Base-by-base conservation (phyloP, 2,329 filamentous ascomycete species). In the Aspergillus uvarum region DNA sequence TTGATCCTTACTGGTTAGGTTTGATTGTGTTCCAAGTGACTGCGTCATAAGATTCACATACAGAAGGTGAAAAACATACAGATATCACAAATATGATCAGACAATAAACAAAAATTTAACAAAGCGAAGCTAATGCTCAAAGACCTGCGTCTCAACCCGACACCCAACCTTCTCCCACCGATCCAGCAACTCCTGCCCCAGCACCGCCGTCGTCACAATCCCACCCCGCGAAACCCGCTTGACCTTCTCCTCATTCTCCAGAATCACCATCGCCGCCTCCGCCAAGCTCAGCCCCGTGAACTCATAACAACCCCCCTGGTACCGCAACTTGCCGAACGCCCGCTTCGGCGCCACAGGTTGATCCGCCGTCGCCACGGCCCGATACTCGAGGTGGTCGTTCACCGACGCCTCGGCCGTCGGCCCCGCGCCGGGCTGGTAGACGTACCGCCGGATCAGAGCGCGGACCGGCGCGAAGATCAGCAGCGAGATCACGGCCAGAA, bases 381-480 rank as follows among this genome's bases (percentile, higher is more conserved):
- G 74, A 61, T 76, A 76, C 62, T 81, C 79, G 5, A 80, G 51
- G 11, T 61, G 67, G 54, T 81, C 76, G 52, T 76, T 72, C 38
- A 63, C 62, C 48, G 67, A 75, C 54, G 66, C 78, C 69, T 83
- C 80, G 63, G 73, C 76, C 4, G 69, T 70, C 1, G 82, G 80
- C 0, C 84, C 84, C 29, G 77, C 65, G 1, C 84, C 84, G 3
- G 83, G 82, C n/a, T 77, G 72, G 55, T 78, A 81, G 35, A 84
- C 71, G 29, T 82, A 65, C 50, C 76, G 75, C 62, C 79, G 78
- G 44, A 82, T 57, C 4, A 84, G 62, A 74, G 79, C 83, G 19
- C 86, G 82, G 0, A 86, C 74, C 0, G 83, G 84, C 4, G 84
- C 77, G 22, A 85, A 62, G 4, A 79, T 61, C 2, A 88, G 69